These are phyloP conservation scores for Maudiozyma turicensis DNA, from an alignment of 805 yeast genomes.

Conservation along the genomic window DNA sequence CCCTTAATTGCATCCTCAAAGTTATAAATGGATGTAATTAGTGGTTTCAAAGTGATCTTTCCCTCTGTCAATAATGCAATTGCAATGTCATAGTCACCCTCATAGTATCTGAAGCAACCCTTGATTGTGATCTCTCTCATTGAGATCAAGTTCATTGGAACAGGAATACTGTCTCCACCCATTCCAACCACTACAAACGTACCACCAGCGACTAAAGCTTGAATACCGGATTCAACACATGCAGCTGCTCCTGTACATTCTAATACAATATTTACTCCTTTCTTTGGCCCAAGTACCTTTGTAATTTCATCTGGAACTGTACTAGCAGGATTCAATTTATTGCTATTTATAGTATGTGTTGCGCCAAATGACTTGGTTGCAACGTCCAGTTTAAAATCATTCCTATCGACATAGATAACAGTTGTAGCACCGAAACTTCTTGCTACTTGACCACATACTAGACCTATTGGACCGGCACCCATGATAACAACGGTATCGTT, in stretches of 20 bases:
- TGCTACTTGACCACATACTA: conserved; percentile 63
- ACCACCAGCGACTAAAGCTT: conserved; percentile 57
- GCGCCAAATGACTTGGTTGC: conserved; percentile 55
- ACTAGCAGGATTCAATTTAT: conserved; percentile 29
- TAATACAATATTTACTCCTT: conserved; percentile 49
- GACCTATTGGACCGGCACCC: conserved; percentile 89
- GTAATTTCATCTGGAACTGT: conserved; percentile 23
- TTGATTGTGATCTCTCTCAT: conserved; percentile 58
- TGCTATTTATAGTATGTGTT: conserved; percentile 46
- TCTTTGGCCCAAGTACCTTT: conserved; percentile 23
- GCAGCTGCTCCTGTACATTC: conserved; percentile 81
- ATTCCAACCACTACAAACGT: conserved; percentile 78
- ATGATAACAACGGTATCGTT: conserved; percentile 66
- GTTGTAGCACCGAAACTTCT: conserved; percentile 62
- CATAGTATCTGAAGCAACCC: conserved; percentile 75
- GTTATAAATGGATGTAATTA: conserved; percentile 65
- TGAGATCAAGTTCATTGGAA: conserved; percentile 66
- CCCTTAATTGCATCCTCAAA: conserved; percentile 71
- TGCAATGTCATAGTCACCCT: conserved; percentile 66
- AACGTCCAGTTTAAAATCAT: conserved; percentile 55
- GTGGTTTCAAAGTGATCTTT: conserved; percentile 51
- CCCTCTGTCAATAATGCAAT: conserved; percentile 58
- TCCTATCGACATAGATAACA: conserved; percentile 63
- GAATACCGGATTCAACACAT: conserved; percentile 62
- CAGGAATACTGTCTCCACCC: conserved; percentile 57